Evolutionary conservation across 768 basidiomycete genomes (phyloP), one percentile per base, ranked within the genome.

Genomic region (Phylloporus sp.): DNA sequence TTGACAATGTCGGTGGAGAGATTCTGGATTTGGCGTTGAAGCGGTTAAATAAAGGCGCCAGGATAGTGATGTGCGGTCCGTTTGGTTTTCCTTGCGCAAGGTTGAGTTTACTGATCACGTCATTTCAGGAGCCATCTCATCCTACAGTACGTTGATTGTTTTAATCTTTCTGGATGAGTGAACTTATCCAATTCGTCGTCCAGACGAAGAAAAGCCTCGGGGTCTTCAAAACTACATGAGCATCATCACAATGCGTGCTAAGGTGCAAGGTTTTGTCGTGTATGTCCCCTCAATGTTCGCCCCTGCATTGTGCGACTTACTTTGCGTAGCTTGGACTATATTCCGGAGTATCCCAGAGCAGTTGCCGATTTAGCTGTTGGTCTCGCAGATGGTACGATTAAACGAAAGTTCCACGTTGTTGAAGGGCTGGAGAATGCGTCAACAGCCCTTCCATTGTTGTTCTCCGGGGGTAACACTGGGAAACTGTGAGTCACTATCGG

Each of bases 211-310:
- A 1, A 79, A 76, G 53, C 85, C 88, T 2, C 78, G 76, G 53
- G 88, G 88, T 13, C 73, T 95, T 15, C 72, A 79, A 52, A 78
- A 78, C 45, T 92, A 91, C 62, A 56, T 77, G 31, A 81, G 74
- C 50, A 71, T 97, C 49, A 93, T 97, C 57, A 62, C 78, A 0
- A 85, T 87, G 63, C 80, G 92, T 38, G 91, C 88, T 15, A 86
- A 75, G 35, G 81, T 97, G 1, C 75, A 88, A 62, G 95, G 95
- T 8, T 97, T 93, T 71, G 74, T 95, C 59, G 79, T 91, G 85
- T 88, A 62, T 43, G 82, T 65, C 15, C n/a, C 35, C 26, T 27
- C 26, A 8, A 16, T 28, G 5, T 24, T 15, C 18, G 13, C 16
- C 1, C 15, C 18, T 23, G 31, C 12, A 15, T 26, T 16, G 23